These are phyloP conservation scores for Aschersonia sp. DNA, from an alignment of 2,329 filamentous ascomycete species.

Conservation along the genomic window DNA sequence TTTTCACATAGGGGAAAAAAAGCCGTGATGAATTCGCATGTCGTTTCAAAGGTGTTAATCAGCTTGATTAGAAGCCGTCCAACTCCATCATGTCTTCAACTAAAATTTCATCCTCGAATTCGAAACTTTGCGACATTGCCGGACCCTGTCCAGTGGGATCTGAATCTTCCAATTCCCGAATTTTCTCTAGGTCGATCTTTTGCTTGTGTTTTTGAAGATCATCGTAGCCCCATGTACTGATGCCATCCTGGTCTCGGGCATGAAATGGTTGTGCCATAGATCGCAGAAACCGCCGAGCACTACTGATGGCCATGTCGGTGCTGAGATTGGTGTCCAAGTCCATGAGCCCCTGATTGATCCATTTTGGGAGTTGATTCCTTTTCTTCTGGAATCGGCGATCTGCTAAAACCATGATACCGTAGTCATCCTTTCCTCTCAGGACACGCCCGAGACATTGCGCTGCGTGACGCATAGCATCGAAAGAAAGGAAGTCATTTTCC, in stretches of 20 bases:
- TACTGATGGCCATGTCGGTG: conserved; percentile 87
- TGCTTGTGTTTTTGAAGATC: conserved; percentile 69
- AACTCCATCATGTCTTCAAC: conserved; percentile 42
- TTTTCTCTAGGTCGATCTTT: conserved; percentile 55
- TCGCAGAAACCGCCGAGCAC: conserved; percentile 75
- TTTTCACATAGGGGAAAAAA: background rate
- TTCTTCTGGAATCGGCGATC: conserved; percentile 92
- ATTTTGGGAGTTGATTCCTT: conserved; percentile 78
- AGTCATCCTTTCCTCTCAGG: conserved; percentile 90
- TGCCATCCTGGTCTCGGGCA: conserved; percentile 71
- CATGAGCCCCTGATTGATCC: conserved; percentile 80
- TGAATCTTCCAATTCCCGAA: conserved; percentile 42
- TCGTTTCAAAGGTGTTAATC: too few relatives aligned
- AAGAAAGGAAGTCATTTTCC: conserved; percentile 94
- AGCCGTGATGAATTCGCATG: too few relatives aligned
- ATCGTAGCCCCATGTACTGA: conserved; percentile 77
- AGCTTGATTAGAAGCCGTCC: conserved; percentile 16
- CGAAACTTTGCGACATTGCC: conserved; percentile 24
- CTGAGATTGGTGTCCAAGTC: conserved; percentile 82
- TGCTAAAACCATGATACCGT: conserved; percentile 98
- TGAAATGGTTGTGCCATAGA: conserved; percentile 88
- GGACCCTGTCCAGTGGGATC: conserved; percentile 5
- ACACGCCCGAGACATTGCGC: conserved; percentile 94
- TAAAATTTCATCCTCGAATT: conserved; percentile 36
- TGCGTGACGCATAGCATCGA: conserved; percentile 98